Evolutionary conservation across 345 rosid genomes (phyloP).

Genomic region (Excoecaria agallocha): DNA sequence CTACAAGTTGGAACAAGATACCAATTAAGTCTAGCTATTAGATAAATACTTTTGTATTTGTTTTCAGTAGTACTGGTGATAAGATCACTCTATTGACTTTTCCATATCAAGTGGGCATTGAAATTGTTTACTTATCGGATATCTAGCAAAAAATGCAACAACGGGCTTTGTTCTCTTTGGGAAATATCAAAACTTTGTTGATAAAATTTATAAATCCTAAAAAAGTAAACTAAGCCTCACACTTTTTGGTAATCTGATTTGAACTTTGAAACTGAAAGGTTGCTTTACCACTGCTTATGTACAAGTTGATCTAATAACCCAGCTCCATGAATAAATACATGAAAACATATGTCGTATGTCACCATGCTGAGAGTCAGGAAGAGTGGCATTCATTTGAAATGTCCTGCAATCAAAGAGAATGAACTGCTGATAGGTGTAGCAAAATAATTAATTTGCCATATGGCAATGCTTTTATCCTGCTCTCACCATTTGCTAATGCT

Average conservation of each 20-base stretch:
- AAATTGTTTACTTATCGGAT: background rate
- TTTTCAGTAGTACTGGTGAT: background rate
- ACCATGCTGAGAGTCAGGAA: background rate
- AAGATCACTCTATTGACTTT: background rate
- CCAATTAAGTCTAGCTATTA: background rate
- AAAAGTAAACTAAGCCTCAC: background rate
- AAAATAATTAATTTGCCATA: background rate
- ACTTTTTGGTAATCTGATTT: background rate
- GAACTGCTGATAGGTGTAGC: background rate
- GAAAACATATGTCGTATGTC: background rate
- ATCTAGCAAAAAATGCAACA: background rate
- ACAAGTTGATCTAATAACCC: background rate
- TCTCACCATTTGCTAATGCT: background rate
- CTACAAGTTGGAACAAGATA: slow-evolving; percentile 2
- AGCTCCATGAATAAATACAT: slow-evolving; percentile 1
- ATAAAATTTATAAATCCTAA: background rate
- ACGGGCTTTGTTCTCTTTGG: background rate
- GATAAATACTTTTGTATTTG: background rate
- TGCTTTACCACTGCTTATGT: background rate
- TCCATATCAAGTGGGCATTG: background rate
- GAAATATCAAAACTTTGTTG: background rate
- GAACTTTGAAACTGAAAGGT: slow-evolving; percentile 2
- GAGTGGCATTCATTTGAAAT: background rate
- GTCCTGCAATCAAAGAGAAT: background rate
- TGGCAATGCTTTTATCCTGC: no score